Base-by-base conservation (phyloP, 352 stramenopile genomes). In the Globisporangium middletonii region DNA sequence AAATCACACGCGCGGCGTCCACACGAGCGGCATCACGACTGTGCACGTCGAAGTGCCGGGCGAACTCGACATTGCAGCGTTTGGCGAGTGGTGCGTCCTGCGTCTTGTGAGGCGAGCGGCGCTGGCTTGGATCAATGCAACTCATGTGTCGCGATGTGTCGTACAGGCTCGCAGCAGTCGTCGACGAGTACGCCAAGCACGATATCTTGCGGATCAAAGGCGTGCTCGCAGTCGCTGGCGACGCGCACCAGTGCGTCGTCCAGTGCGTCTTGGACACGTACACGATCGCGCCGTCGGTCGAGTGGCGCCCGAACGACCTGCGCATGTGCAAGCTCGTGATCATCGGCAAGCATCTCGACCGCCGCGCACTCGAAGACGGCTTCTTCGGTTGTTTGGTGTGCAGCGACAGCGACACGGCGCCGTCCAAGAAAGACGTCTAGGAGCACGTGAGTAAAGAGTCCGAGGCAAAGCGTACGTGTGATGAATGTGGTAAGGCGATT, bases 211-310 rank as follows among this genome's bases (percentile, higher is more conserved):
- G 80, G 15, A 72, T 88, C 45, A 90, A 90, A 59, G 77, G 80
- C 33, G 67, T 89, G 27, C 55, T 90, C 1, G 69, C 78, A 0
- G 59, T 88, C 28, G 53, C 68, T 26, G 67, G 68, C n/a, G 74
- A 82, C 37, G 59, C 68, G 26, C 68, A 60, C 4, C 68, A 71
- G 8, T 91, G 81, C 47, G 67, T 91, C 30, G 66, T 91, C 0
- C 81, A 91, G 51, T 77, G 81, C 43, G 78, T 89, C 15, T 53
- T 89, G 26, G 81, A 91, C 57, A 91, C 78, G 47, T 91, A 87
- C 55, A 91, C 78, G 45, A 85, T 89, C 47, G 77, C 81, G 2
- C 81, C 77, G 43, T 72, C 77, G 18, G 45, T 62, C 8, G 47
- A 58, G 0, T 86, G 75, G 71, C 49, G 65, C n/a, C 18, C 41